Evolutionary conservation across 352 stramenopile genomes (phyloP).

Genomic region (Pythium phragmitis): DNA sequence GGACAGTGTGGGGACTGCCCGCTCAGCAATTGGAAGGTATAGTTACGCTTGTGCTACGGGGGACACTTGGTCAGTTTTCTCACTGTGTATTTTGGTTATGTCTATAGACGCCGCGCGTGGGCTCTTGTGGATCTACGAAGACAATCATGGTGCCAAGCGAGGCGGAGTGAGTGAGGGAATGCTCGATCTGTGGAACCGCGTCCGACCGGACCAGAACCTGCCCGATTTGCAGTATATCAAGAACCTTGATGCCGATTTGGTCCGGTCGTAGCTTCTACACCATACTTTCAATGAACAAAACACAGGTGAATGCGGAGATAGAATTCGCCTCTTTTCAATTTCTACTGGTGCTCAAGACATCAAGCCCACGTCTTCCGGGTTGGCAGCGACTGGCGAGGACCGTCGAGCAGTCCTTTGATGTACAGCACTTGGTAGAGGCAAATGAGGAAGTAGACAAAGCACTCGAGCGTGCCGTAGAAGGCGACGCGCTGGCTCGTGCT

Average conservation of each 20-base stretch:
- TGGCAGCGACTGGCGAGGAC: conserved; percentile 31
- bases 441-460: conserved; percentile 63
- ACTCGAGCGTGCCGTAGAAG: conserved; percentile 74
- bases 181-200: conserved; percentile 50
- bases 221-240: conserved; percentile 66
- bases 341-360: not conserved
- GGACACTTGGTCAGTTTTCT: not conserved
- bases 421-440: conserved; percentile 77
- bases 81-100: not conserved
- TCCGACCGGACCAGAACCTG: conserved; percentile 50
- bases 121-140: conserved; percentile 71
- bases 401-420: conserved; percentile 74
- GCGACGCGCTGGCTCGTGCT: conserved; percentile 74
- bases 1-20: conserved; percentile 51
- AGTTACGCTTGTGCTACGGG: not conserved
- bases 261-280: conserved; percentile 31
- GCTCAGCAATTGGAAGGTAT: conserved; percentile 52
- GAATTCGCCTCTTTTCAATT: not conserved
- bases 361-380: conserved; percentile 10
- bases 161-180: conserved; percentile 45
- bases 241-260: conserved; percentile 49
- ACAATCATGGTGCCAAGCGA: conserved; percentile 31
- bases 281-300: conserved; percentile 30
- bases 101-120: conserved; percentile 44
- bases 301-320: not conserved